Evolutionary conservation across 2,329 filamentous ascomycete genomes (phyloP).

Genomic region (Paraphoma sp.): DNA sequence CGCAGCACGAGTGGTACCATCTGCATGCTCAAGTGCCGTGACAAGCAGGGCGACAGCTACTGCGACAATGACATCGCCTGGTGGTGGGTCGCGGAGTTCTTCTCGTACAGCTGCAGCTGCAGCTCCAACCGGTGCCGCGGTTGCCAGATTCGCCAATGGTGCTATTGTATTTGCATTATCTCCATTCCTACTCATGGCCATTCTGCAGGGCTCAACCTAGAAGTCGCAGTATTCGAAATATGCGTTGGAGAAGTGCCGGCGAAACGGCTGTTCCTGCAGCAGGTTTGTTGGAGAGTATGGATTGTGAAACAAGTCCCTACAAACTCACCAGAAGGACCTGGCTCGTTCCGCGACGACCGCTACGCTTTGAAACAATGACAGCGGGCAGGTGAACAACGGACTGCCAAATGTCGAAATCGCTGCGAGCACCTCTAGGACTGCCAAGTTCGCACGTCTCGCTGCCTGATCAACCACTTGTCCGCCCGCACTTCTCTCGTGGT

Average conservation of each 20-base stretch:
- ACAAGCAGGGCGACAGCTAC: background rate
- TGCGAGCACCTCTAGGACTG: background rate
- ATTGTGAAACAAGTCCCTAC: slow-evolving; percentile 11
- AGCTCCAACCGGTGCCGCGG: background rate
- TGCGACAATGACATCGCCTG: background rate
- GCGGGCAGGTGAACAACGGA: background rate
- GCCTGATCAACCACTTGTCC: background rate
- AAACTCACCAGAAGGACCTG: background rate
- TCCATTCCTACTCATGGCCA: background rate
- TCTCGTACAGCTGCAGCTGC: background rate
- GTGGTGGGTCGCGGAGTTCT: background rate
- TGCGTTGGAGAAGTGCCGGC: background rate
- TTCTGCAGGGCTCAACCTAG: background rate
- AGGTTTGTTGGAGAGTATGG: slow-evolving; percentile 7
- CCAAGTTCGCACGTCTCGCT: background rate
- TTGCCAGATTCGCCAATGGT: background rate
- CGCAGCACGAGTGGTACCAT: slow-evolving; percentile 7
- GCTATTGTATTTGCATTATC: background rate
- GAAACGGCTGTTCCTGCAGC: slow-evolving; percentile 6
- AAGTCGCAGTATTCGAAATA: background rate
- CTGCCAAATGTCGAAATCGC: background rate
- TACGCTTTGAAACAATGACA: background rate
- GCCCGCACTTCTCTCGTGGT: background rate
- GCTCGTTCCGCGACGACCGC: background rate
- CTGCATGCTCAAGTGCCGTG: slow-evolving; percentile 4